A percentile compares a stretch with the other conserved stretches of the same genome.
Conservation (phyloP, 2,329 filamentous ascomycete species). For the Emericellopsis cladophorae region DNA sequence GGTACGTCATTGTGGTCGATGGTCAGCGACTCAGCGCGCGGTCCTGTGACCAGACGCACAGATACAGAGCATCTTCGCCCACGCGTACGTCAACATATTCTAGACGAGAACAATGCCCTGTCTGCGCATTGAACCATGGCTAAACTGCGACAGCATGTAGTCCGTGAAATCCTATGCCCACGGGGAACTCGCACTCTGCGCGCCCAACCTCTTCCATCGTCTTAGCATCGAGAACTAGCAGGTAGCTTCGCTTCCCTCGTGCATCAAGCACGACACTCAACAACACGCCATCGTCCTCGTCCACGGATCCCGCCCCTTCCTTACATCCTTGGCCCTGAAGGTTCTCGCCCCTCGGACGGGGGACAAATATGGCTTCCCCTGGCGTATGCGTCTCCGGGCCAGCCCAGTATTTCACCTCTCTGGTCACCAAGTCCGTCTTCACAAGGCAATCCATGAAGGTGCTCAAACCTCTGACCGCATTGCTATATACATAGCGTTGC, state of each 20-base stretch:
- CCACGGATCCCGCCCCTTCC: slow-evolving; percentile 17
- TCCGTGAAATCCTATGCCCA: slow-evolving; percentile 56
- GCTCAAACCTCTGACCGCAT: slow-evolving; percentile 42
- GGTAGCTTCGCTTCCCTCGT: slow-evolving; percentile 42
- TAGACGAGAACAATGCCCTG: too few relatives aligned
- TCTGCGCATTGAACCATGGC: too few relatives aligned
- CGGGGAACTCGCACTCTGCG: slow-evolving; percentile 46
- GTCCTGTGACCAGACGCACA: too few relatives aligned
- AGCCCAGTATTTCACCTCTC: slow-evolving; percentile 42
- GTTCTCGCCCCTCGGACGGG: slow-evolving; percentile 19
- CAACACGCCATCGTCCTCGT: slow-evolving; percentile 52
- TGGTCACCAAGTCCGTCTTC: slow-evolving; percentile 50
- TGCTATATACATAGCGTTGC: slow-evolving; percentile 49
- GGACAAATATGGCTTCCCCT: slow-evolving; percentile 57
- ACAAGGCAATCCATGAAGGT: slow-evolving; percentile 49
- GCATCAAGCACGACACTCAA: slow-evolving; percentile 54
- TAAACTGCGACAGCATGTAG: slow-evolving; percentile 21
- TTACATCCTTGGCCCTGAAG: too few relatives aligned
- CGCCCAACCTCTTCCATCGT: slow-evolving; percentile 51
- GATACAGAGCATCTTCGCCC: too few relatives aligned
- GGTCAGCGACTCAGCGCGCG: too few relatives aligned
- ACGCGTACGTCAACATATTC: too few relatives aligned
- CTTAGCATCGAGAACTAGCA: slow-evolving; percentile 51
- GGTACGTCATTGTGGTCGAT: background rate
- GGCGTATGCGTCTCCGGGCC: slow-evolving; percentile 47